phyloP scores from a whole-genome alignment of 768 basidiomycete genomes.

The Galerina sulciceps region DNA sequence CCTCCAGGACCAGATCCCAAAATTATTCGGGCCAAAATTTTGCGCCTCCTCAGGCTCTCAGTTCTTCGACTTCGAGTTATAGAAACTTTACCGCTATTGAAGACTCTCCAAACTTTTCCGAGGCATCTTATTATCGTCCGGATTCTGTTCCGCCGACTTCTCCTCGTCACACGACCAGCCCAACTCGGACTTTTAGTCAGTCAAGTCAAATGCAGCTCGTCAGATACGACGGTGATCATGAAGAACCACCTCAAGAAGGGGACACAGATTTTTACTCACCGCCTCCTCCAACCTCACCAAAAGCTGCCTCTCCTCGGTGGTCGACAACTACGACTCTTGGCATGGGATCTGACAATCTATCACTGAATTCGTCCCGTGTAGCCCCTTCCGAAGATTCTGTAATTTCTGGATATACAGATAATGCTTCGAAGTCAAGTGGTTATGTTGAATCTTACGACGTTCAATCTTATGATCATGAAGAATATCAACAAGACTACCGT shows the following conservation, averaged over 20 bases:
- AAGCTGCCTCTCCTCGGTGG: constrained; percentile 9
- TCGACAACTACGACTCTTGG: constrained; percentile 13
- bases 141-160: background rate
- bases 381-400: background rate
- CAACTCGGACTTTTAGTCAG: background rate
- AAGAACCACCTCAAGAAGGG: background rate
- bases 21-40: background rate
- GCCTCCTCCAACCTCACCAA: background rate
- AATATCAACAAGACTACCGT: background rate
- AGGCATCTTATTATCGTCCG: background rate
- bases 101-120: background rate
- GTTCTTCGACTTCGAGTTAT: constrained; percentile 5
- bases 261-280: constrained; percentile 5
- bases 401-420: constrained; percentile 1
- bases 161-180: constrained; percentile 2
- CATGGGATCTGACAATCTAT: constrained; percentile 9
- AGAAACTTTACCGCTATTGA: background rate
- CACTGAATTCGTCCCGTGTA: constrained; percentile 7
- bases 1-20: background rate
- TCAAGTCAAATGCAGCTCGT: constrained; percentile 21
- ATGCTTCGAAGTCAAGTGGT: constrained; percentile 11
- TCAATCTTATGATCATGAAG: background rate
- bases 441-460: constrained; percentile 19
- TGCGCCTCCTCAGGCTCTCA: constrained; percentile 12
- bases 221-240: constrained; percentile 15